phyloP scores from a whole-genome alignment of 371 early-diverging fungal genomes.

The Apophysomyces trapeziformis region DNA sequence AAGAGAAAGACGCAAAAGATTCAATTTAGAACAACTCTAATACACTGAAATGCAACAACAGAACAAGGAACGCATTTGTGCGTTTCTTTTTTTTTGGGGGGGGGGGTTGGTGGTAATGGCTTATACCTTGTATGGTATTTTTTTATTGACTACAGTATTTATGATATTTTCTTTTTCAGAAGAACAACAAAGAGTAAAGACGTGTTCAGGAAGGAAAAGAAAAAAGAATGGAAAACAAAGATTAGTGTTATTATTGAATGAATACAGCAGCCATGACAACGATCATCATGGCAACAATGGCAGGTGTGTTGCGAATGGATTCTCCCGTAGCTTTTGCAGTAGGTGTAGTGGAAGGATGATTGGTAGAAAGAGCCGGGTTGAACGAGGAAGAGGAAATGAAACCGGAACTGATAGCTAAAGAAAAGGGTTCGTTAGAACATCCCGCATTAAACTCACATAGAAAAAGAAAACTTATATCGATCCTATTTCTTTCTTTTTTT shows the following conservation, averaged over 20 bases:
- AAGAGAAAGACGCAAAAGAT: no score
- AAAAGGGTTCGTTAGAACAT: no score
- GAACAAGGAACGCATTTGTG: no score
- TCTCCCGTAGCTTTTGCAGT: neutral
- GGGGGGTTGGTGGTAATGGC: no score
- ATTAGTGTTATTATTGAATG: neutral
- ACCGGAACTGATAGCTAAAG: neutral
- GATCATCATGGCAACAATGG: conserved; percentile 6
- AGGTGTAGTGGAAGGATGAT: neutral
- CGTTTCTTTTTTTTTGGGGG: no score
- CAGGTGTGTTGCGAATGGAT: neutral
- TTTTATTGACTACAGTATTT: neutral
- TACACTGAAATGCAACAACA: no score
- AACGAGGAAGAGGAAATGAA: neutral
- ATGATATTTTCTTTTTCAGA: neutral
- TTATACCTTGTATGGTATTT: neutral
- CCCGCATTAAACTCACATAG: neutral
- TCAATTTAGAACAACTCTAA: no score
- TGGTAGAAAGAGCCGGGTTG: neutral
- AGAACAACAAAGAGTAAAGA: neutral
- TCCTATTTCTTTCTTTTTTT: neutral
- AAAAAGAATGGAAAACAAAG: neutral
- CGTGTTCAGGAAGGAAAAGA: no score
- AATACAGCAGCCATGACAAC: conserved; percentile 7
- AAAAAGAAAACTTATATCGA: neutral